Evolutionary conservation across 768 basidiomycete species (phyloP).

Genomic region (Clitopilus passeckerianus): DNA sequence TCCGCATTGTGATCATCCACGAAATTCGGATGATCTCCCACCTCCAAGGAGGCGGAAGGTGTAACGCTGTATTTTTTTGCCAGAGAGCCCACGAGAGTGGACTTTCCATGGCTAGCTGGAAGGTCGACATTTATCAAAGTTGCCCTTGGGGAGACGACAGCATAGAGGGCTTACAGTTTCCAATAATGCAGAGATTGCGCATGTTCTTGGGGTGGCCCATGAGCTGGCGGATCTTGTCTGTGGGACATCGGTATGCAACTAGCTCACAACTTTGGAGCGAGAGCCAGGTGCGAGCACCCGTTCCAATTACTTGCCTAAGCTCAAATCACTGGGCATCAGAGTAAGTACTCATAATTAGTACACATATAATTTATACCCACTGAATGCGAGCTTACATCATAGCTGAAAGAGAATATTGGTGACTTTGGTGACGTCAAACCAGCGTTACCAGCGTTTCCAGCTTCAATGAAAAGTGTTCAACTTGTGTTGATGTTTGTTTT

Average conservation of each 20-base stretch:
- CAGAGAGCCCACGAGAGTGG: conserved; percentile 95
- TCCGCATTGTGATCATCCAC: conserved; percentile 96
- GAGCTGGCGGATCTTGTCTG: conserved; percentile 81
- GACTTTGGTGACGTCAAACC: no score
- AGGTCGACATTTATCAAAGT: background rate
- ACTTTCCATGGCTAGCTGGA: conserved; percentile 98
- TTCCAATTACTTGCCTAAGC: no score
- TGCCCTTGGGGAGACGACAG: conserved; percentile 2
- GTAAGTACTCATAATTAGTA: no score
- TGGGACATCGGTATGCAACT: background rate
- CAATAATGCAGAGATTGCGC: conserved; percentile 91
- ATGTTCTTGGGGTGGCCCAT: conserved; percentile 91
- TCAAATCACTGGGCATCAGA: no score
- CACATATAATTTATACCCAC: no score
- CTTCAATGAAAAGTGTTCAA: no score
- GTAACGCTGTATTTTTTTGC: conserved; percentile 99
- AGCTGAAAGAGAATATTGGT: no score
- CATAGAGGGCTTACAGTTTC: conserved; percentile 55
- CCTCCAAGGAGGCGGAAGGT: conserved; percentile 36
- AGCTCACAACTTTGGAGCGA: no score
- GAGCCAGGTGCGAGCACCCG: no score
- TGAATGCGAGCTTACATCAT: no score
- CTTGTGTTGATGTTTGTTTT: no score
- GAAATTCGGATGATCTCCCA: conserved; percentile 91
- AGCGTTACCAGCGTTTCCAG: no score